Percentiles rank a stretch among this genome's conserved stretches.
Evolutionary conservation across 768 basidiomycete species (phyloP).

Genomic region (Tephrocybe rancida): DNA sequence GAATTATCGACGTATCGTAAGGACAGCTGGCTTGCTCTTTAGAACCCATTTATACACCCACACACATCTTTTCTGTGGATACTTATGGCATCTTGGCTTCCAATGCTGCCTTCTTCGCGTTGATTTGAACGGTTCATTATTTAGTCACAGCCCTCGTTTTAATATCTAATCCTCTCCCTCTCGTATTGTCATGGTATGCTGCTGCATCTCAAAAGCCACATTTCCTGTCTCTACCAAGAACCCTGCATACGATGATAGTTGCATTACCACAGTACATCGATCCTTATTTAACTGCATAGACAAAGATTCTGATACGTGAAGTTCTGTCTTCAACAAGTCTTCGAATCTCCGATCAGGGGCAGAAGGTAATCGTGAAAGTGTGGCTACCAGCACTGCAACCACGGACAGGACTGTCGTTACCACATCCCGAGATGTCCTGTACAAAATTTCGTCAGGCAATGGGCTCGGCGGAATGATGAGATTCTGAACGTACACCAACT

Average conservation of each 20-base stretch:
- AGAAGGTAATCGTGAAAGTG: slow-evolving; percentile 35
- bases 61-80: slow-evolving; percentile 9
- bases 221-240: background rate
- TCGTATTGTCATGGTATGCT: slow-evolving; percentile 4
- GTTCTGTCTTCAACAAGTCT: background rate
- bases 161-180: slow-evolving; percentile 10
- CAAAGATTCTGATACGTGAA: background rate
- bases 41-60: slow-evolving; percentile 5
- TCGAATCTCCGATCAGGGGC: slow-evolving; percentile 22
- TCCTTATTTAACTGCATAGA: background rate
- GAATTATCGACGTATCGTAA: slow-evolving; percentile 11
- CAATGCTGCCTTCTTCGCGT: slow-evolving; percentile 5
- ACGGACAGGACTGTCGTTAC: slow-evolving; percentile 37
- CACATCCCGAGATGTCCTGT: slow-evolving; percentile 39
- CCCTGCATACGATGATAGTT: background rate
- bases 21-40: slow-evolving; percentile 13
- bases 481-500: slow-evolving; percentile 28
- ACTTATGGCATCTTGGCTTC: slow-evolving; percentile 2
- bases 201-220: slow-evolving; percentile 4
- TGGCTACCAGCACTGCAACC: slow-evolving; percentile 36
- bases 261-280: background rate
- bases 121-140: slow-evolving; percentile 1
- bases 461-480: background rate
- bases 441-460: background rate
- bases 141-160: slow-evolving; percentile 7